Base-by-base conservation (phyloP, 257 asterid species). In the Nyctanthes arbortristis region DNA sequence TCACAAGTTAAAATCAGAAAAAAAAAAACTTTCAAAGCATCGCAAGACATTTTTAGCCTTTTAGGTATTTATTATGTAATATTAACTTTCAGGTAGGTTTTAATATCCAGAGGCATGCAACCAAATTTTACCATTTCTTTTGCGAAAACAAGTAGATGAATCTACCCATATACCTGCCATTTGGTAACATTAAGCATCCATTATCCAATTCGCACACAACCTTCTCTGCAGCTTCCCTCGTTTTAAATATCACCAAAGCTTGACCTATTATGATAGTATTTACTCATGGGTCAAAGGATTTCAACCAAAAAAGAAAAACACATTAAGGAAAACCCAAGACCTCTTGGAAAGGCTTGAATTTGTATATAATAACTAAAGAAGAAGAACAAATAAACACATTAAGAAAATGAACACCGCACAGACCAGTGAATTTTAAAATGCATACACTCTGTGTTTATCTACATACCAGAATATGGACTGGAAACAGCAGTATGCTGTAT, bases 141-240 rank as follows among this genome's bases (percentile, higher is more conserved):
- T 12, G 63, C 61, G 22, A 64, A 56, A 4, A 27, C 61, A 40
- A 52, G 22, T 36, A 61, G 32, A 77, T 28, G 64, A 36, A 77
- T 11, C 32, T 61, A 56, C 71, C 8, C 7, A 61, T 79, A 54
- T 66, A 93, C 98, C 97, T 84, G 71, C 65, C 70, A 73, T 86
- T 83, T 36, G 96, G 79, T 67, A 93, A 65, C 79, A 90, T 66
- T 80, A 93, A 76, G 87, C 97, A 93, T 61, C 78, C 81, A 32
- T 77, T 89, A 16, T 68, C 78, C 73, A 93, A 80, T 78, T 73
- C 69, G 57, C 52, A 61, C 67, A 82, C 32, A 34, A 87, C 85
- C 73, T 70, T 78, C 57, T 81, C 78, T 16, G 86, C 92, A 40
- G 76, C 92, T 65, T 82, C 94, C 68, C 79, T 86, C 66, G 95